phyloP scores from a whole-genome alignment of 73 alveolate species.

The Paramecium tetraurelia region DNA sequence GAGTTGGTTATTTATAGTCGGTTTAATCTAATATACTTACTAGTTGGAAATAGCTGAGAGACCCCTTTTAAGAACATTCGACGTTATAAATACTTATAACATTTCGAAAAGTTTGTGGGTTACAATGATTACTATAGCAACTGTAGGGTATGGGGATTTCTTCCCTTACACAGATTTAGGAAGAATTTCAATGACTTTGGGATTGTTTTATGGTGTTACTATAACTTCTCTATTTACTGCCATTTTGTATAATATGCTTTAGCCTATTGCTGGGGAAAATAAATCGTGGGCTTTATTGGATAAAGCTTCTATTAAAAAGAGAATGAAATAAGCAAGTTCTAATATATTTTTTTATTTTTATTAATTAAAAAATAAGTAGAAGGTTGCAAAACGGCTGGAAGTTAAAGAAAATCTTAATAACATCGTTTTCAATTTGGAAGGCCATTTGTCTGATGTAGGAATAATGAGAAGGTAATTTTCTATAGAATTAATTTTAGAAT shows the following conservation, averaged over 20 bases:
- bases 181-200: not conserved
- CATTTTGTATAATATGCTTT: not conserved
- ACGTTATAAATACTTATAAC: not conserved
- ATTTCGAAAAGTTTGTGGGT: conserved; percentile 7
- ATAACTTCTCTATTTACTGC: conserved; percentile 36
- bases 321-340: not conserved
- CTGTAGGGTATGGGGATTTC: conserved; percentile 55
- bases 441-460: not conserved
- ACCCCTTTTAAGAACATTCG: not conserved
- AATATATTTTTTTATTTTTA: not conserved
- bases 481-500: not conserved
- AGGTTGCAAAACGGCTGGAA: not conserved
- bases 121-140: conserved; percentile 1
- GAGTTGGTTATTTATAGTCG: not conserved
- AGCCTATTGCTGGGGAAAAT: not conserved
- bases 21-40: not conserved
- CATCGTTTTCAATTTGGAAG: not conserved
- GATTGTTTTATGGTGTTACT: conserved; percentile 31
- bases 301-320: not conserved
- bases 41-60: conserved; percentile 36
- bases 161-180: conserved; percentile 45
- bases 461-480: not conserved
- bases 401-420: not conserved
- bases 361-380: not conserved
- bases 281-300: conserved; percentile 19